Evolutionary conservation across 2,329 filamentous ascomycete genomes (phyloP).

Genomic region (Simplicillium aogashimaense): DNA sequence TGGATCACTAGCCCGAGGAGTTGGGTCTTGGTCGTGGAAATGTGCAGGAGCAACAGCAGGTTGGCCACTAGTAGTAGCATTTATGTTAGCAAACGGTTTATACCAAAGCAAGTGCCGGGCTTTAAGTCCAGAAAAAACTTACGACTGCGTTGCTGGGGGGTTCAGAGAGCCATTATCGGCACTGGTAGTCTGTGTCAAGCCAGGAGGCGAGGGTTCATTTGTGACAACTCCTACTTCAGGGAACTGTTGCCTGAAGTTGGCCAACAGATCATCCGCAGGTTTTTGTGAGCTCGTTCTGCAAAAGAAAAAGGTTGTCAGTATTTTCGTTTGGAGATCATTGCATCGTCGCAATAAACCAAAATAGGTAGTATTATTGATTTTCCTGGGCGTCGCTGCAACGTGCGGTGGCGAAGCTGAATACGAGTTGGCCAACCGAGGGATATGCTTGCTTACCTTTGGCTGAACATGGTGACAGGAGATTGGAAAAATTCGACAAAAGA

Average conservation of each 20-base stretch:
- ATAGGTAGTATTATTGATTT: too few relatives aligned
- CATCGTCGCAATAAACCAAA: not conserved
- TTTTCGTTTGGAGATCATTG: not conserved
- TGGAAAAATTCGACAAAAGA: conserved; percentile 1
- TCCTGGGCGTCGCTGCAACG: too few relatives aligned
- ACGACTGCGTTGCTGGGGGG: too few relatives aligned
- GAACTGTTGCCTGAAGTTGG: conserved; percentile 75
- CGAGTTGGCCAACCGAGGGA: not conserved
- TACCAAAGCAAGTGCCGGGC: too few relatives aligned
- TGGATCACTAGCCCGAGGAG: conserved; percentile 68
- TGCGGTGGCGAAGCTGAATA: too few relatives aligned
- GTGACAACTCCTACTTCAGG: conserved; percentile 55
- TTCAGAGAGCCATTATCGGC: conserved; percentile 3
- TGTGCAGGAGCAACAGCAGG: not conserved
- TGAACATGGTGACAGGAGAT: conserved; percentile 4
- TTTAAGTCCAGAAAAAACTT: too few relatives aligned
- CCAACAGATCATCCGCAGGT: conserved; percentile 74
- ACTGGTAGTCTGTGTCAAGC: conserved; percentile 21
- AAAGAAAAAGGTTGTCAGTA: not conserved
- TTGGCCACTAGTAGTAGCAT: not conserved
- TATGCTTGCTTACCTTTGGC: conserved; percentile 6
- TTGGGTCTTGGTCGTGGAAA: conserved; percentile 67
- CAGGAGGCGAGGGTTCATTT: conserved; percentile 29
- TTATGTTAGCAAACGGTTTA: too few relatives aligned
- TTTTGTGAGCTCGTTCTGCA: conserved; percentile 70